A percentile compares a stretch with the other conserved stretches of the same genome.
These are phyloP conservation scores for Conticribra weissflogii DNA, from an alignment of 108 stramenopile species.

Conservation along the genomic window DNA sequence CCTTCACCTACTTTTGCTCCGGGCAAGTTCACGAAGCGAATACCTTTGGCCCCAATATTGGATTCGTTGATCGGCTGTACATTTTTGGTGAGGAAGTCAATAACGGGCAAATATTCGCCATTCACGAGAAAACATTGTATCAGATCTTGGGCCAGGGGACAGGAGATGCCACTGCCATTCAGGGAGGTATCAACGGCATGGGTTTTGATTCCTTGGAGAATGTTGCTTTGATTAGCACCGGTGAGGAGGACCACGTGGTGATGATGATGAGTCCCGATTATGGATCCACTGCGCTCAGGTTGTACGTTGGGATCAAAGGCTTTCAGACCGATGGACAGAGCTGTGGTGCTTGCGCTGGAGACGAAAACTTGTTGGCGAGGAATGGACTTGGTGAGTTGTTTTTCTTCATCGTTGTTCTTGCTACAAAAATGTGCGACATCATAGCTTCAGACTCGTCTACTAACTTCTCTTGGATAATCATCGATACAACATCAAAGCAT, in stretches of 20 bases:
- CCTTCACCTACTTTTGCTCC: constrained; percentile 37
- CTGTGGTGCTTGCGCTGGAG: constrained; percentile 10
- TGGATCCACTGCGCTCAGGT: constrained; percentile 20
- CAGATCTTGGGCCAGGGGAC: constrained; percentile 15
- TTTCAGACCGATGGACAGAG: constrained; percentile 15
- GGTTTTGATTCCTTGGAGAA: constrained; percentile 39
- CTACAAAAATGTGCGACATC: not conserved
- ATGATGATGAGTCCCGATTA: constrained; percentile 33
- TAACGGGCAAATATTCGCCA: constrained; percentile 25
- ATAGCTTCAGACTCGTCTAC: too few species aligned
- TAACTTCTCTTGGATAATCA: not conserved
- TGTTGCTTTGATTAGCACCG: constrained; percentile 34
- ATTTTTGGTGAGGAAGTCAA: constrained; percentile 37
- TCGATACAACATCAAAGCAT: not conserved
- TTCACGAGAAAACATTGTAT: constrained; percentile 18
- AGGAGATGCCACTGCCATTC: constrained; percentile 10
- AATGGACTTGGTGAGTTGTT: constrained; percentile 30
- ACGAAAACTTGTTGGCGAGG: constrained; percentile 32
- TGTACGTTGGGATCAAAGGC: constrained; percentile 40
- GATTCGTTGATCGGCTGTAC: constrained; percentile 37
- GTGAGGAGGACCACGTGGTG: constrained; percentile 28
- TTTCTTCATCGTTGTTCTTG: not conserved
- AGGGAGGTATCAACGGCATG: constrained; percentile 32
- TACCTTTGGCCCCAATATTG: constrained; percentile 23
- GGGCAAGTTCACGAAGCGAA: constrained; percentile 22